Base-by-base conservation (phyloP, 345 rosid species). In the Euphorbia tirucalli region DNA sequence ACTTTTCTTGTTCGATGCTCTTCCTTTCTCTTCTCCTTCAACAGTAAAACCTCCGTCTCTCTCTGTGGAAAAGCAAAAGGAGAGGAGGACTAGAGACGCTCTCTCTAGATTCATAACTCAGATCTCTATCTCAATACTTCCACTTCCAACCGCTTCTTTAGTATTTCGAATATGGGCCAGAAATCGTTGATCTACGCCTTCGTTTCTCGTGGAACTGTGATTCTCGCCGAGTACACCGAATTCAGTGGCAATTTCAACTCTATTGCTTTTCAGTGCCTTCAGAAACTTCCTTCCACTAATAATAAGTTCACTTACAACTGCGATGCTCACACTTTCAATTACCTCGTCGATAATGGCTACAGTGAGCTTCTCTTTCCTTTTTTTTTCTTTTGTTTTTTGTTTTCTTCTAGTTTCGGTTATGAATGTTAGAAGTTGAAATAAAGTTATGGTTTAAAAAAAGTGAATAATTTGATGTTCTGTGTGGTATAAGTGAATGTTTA, bases 321-420 rank as follows among this genome's bases (percentile, higher is more conserved):
- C 77, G 77, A 78, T 32, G 73, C 70, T 22, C 81, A 78, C 66
- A 73, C 81, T 66, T 78, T 78, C 69, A 78, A 78, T 65, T 73
- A 72, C 73, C 81, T 78, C 62, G 81, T 78, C 49, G 81, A 78
- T 35, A 69, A 78, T 11, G 81, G 81, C 69, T 78, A 68, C 77
- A 69, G 81, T 78, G 69, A 32, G 80, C 18, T 71, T 31, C 27
- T 30, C 16, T 48, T 14, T 9, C 57, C 54, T 13, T 10, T 15
- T 18, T 1, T 6, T 18, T 25, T n/a, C 31, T 7, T 31, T 28
- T 32, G n/a, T n/a, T 27, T 24, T 13, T 28, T 44, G 13, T 55
- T 25, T 11, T 61, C 25, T 39, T 41, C 5, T 6, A 19, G 19
- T 43, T 30, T 39, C 30, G 11, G 13, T 41, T 49, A 7, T 68